Base-by-base conservation (phyloP, 495 filamentous ascomycete genomes). In the Cetradonia linearis region DNA sequence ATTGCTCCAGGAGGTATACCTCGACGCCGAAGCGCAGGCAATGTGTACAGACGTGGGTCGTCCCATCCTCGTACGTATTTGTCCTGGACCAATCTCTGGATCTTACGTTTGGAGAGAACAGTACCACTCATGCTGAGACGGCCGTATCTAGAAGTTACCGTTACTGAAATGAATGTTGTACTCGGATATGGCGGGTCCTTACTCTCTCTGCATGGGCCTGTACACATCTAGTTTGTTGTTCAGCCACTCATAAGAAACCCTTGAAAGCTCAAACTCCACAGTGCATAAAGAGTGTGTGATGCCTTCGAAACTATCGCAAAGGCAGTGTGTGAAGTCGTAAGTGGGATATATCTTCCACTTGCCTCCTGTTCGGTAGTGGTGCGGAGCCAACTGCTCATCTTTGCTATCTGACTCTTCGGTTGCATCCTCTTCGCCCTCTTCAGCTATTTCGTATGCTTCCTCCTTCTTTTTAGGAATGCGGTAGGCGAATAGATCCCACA, bases 251-350 rank as follows among this genome's bases (percentile, higher is more conserved):
- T 96, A 96, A 13, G 86, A 89, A 46, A 83, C 81, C 42, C 91
- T 72, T 23, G 84, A 83, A 56, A 83, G 78, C 62, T 85, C 77
- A 68, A 95, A 95, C 69, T 95, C 91, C 5, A 85, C 88, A 1
- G 91, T 95, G 73, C 91, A 96, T 47, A 95, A 77, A 16, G 85
- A 90, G 75, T 95, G 90, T 2, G 91, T 87, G 68, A 96, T 92
- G 31, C 78, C 79, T 73, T 96, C 91, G 56, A 93, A 88, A 66
- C 84, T 86, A 78, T 93, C 91, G 64, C 86, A 90, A n/a, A 95
- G 76, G 62, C 86, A 87, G 72, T 95, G 88, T 9, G 90, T 87
- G 65, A 95, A 92, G 68, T 95, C 91, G 68, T 96, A 95, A 0
- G 91, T 90, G 0, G 91, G 91, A 65, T 92, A 95, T 49, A 95